Base-by-base conservation (phyloP, 352 stramenopile species). In the Phytophthora macrochlamydospora region DNA sequence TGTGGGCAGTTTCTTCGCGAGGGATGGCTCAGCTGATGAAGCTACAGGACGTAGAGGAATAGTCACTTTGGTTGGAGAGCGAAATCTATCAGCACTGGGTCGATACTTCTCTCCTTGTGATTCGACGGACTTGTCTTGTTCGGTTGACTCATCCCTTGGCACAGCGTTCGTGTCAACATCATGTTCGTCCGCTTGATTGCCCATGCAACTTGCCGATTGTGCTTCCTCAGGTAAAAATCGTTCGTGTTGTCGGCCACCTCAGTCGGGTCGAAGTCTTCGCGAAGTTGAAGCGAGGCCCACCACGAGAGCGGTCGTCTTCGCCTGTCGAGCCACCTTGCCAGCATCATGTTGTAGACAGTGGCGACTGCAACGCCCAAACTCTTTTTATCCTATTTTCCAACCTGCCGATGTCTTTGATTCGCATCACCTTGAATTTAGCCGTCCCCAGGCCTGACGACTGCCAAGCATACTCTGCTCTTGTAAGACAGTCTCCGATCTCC, bases 331-430 rank as follows among this genome's bases (percentile, higher is more conserved):
- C 78, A 86, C 35, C 77, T 69, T 57, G 71, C 77, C 9, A 86
- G 40, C 50, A 79, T 84, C 63, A 83, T 78, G 30, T 75, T 71
- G 59, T 86, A 85, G 28, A 83, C 46, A 11, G 85, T 51, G 53
- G 83, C 59, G 6, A 79, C 68, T 18, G 82, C 58, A 1, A 38
- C 49, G 0, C 46, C 51, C 2, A 89, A 63, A 31, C 56, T 59
- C 8, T 62, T n/a, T 89, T 89, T 49, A 89, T 79, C 18, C 67
- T 75, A 18, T 59, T 71, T 45, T 89, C 79, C 2, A 89, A 32
- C 4, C 30, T 31, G 0, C 77, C 79, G 1, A 89, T 60, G 7
- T 76, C 65, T 60, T 76, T 24, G 46, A 86, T 76, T 12, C 53
- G 56, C 46, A 86, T 77, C 1, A 33, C 51, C n/a, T 40, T 28